Evolutionary conservation across 176 grass and related monocot genomes (phyloP).

Genomic region (Canna indica): DNA sequence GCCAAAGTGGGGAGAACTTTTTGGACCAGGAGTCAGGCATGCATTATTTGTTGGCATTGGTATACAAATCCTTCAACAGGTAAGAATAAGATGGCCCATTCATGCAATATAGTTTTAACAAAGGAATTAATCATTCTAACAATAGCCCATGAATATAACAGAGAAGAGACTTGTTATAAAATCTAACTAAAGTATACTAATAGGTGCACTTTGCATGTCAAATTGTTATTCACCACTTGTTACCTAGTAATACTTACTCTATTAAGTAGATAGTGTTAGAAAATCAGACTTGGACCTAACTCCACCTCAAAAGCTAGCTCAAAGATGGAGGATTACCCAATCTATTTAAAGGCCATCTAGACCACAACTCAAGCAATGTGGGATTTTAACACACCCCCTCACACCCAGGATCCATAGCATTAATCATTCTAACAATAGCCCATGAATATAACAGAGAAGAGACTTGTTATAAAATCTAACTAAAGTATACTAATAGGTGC

Average conservation of each 20-base stretch:
- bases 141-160: background rate
- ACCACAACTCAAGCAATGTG: too few species aligned
- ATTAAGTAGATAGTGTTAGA: too few species aligned
- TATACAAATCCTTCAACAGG: conserved; percentile 70
- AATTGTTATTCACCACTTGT: background rate
- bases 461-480: background rate
- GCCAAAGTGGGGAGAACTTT: conserved; percentile 41
- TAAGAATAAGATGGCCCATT: background rate
- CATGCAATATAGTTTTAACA: background rate
- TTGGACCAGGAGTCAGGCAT: conserved; percentile 47
- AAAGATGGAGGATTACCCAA: too few species aligned
- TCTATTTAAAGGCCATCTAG: too few species aligned
- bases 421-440: background rate
- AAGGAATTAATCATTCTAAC: background rate
- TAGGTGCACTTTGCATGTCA: background rate
- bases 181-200: background rate
- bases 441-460: background rate
- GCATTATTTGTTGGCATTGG: conserved; percentile 51
- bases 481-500: background rate
- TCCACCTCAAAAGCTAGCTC: too few species aligned
- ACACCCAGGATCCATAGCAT: too few species aligned
- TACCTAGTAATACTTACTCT: background rate
- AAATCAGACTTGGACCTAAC: too few species aligned
- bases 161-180: background rate
- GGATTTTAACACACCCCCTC: too few species aligned